phyloP scores from a whole-genome alignment of 2,329 filamentous ascomycete genomes.

The Stachybotrys chlorohalonatus region DNA sequence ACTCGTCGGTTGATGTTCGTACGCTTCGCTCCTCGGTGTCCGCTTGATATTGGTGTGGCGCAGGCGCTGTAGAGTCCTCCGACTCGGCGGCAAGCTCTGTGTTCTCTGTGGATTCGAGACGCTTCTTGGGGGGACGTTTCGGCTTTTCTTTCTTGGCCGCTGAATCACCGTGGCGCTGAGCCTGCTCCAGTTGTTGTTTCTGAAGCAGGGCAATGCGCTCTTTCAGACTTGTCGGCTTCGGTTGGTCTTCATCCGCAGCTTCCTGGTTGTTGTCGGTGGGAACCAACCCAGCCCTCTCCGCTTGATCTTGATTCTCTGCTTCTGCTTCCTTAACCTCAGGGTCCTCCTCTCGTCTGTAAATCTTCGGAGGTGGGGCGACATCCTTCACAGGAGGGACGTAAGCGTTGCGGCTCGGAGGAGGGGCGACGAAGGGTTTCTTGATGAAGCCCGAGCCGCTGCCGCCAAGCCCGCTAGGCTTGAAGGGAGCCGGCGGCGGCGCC shows the following conservation, averaged over 20 bases:
- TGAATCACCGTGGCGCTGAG: conserved; percentile 70
- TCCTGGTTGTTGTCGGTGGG: conserved; percentile 32
- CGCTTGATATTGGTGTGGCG: background rate
- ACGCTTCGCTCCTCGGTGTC: conserved; percentile 34
- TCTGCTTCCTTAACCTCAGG: conserved; percentile 59
- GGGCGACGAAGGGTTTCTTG: conserved; percentile 94
- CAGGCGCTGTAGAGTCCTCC: conserved; percentile 23
- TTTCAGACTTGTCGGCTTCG: conserved; percentile 88
- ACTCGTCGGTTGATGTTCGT: conserved; percentile 42
- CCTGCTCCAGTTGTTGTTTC: conserved; percentile 87
- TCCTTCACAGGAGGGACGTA: conserved; percentile 74
- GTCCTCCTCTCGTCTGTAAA: conserved; percentile 84
- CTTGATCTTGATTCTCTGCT: conserved; percentile 55
- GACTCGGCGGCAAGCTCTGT: conserved; percentile 16
- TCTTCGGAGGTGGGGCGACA: conserved; percentile 53
- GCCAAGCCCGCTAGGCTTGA: conserved; percentile 64
- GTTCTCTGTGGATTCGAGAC: conserved; percentile 34
- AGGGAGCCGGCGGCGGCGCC: conserved; percentile 79
- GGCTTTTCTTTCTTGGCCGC: conserved; percentile 79
- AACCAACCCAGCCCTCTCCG: conserved; percentile 58
- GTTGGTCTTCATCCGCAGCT: conserved; percentile 63
- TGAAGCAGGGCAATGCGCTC: conserved; percentile 91
- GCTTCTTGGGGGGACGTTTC: conserved; percentile 65
- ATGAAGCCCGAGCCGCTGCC: conserved; percentile 60
- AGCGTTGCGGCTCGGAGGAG: conserved; percentile 85